phyloP scores from a whole-genome alignment of 1,284 basidiomycete species.

The Austroboletus rostrupii region DNA sequence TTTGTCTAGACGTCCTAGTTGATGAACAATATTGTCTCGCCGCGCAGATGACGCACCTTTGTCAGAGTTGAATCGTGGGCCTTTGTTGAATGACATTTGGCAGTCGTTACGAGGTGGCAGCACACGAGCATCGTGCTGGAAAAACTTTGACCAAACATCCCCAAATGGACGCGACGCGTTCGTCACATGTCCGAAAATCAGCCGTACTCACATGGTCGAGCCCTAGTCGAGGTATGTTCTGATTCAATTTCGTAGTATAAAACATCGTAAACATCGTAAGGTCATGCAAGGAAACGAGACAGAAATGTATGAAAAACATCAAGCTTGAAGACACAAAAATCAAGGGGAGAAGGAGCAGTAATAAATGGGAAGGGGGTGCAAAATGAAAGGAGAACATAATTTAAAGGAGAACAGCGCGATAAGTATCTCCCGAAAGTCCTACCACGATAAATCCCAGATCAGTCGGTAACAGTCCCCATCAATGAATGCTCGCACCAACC shows the following conservation, averaged over 20 bases:
- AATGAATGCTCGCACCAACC: slow-evolving; percentile 19
- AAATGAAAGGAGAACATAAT: slow-evolving; percentile 18
- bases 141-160: slow-evolving; percentile 20
- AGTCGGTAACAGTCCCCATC: slow-evolving; percentile 14
- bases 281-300: slow-evolving; percentile 18
- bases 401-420: slow-evolving; percentile 22
- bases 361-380: slow-evolving; percentile 5
- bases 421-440: slow-evolving; percentile 22
- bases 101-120: background rate
- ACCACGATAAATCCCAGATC: slow-evolving; percentile 16
- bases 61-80: slow-evolving; percentile 36
- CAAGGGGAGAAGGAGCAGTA: slow-evolving; percentile 8
- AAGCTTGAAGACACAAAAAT: slow-evolving; percentile 10
- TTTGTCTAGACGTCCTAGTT: slow-evolving; percentile 27
- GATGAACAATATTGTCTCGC: background rate
- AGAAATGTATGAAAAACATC: slow-evolving; percentile 6
- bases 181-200: slow-evolving; percentile 27
- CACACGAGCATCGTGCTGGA: background rate
- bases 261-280: slow-evolving; percentile 29
- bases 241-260: slow-evolving; percentile 20
- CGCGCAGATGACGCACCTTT: slow-evolving; percentile 32
- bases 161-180: slow-evolving; percentile 21
- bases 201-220: background rate
- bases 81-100: slow-evolving; percentile 38
- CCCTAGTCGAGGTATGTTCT: slow-evolving; percentile 19